A percentile compares a stretch with the other conserved stretches of the same genome.
Evolutionary conservation across 495 filamentous ascomycete genomes (phyloP).

Genomic region (Aspergillus taichungensis): DNA sequence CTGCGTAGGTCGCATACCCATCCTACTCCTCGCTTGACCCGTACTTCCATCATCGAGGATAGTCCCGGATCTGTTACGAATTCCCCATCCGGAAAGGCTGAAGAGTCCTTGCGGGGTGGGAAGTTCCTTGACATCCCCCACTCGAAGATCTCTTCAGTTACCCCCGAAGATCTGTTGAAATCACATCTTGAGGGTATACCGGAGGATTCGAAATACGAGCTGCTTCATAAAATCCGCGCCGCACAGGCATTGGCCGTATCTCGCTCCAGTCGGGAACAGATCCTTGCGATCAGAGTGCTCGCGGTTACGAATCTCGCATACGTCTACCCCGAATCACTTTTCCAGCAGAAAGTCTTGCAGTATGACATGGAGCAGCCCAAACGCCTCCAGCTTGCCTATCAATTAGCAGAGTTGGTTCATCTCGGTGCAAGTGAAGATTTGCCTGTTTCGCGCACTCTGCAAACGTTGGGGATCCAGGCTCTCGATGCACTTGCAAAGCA

Average conservation of each 20-base stretch:
- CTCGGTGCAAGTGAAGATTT: slow-evolving; percentile 55
- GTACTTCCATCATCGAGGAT: slow-evolving; percentile 46
- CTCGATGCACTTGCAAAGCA: slow-evolving; percentile 77
- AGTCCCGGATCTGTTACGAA: slow-evolving; percentile 23
- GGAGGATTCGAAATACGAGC: slow-evolving; percentile 66
- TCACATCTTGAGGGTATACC: slow-evolving; percentile 58
- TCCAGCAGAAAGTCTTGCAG: slow-evolving; percentile 75
- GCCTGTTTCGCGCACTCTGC: slow-evolving; percentile 60
- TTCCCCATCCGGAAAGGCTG: slow-evolving; percentile 20
- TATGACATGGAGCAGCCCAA: slow-evolving; percentile 88
- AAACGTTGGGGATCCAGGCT: slow-evolving; percentile 72
- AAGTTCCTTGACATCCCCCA: slow-evolving; percentile 66
- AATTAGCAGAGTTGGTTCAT: slow-evolving; percentile 85
- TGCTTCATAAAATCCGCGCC: slow-evolving; percentile 73
- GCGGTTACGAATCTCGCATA: slow-evolving; percentile 91
- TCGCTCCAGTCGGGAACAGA: slow-evolving; percentile 56
- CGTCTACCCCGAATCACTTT: slow-evolving; percentile 67
- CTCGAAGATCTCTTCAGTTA: slow-evolving; percentile 49
- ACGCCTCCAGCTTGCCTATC: slow-evolving; percentile 80
- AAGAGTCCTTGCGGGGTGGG: slow-evolving; percentile 36
- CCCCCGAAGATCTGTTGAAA: slow-evolving; percentile 59
- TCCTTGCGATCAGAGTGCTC: slow-evolving; percentile 71
- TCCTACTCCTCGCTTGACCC: slow-evolving; percentile 44
- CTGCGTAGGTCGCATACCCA: slow-evolving; percentile 41
- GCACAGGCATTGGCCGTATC: slow-evolving; percentile 67